These are phyloP conservation scores for Arthrobotrys megalospora DNA, from an alignment of 2,329 filamentous ascomycete species.

Conservation along the genomic window DNA sequence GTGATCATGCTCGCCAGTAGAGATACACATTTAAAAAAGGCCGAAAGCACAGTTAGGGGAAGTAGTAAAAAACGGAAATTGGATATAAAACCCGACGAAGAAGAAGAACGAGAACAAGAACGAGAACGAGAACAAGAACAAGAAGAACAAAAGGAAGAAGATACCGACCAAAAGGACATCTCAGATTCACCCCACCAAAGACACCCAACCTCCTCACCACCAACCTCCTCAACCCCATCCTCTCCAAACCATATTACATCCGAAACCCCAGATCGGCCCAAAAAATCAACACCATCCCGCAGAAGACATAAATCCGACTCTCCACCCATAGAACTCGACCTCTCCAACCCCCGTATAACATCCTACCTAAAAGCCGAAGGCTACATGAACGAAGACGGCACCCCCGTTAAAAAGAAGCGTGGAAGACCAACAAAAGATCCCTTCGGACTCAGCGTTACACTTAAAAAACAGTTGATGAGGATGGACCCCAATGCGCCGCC, in stretches of 20 bases:
- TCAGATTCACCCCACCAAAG: neutral
- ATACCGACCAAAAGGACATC: neutral
- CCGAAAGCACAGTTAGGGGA: neutral
- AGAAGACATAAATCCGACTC: conserved; percentile 18
- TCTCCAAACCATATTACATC: neutral
- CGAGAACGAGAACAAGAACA: conserved; percentile 3
- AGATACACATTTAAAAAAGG: neutral
- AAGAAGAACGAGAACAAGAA: neutral
- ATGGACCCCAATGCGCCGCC: conserved; percentile 52
- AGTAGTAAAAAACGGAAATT: conserved; percentile 9
- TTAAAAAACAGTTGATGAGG: conserved; percentile 50
- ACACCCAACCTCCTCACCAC: neutral
- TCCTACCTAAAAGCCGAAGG: conserved; percentile 46
- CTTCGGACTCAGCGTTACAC: conserved; percentile 53
- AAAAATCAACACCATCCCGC: neutral
- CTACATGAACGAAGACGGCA: conserved; percentile 60
- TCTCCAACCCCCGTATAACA: conserved; percentile 49
- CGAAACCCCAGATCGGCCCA: neutral
- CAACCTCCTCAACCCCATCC: neutral
- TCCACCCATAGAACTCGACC: conserved; percentile 50
- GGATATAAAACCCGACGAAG: neutral
- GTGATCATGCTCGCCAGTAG: neutral
- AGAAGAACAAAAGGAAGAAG: neutral
- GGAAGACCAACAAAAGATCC: conserved; percentile 56
- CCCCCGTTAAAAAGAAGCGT: conserved; percentile 45